Base-by-base conservation (phyloP, 2,329 filamentous ascomycete genomes). In the Beauveria pseudobassiana region DNA sequence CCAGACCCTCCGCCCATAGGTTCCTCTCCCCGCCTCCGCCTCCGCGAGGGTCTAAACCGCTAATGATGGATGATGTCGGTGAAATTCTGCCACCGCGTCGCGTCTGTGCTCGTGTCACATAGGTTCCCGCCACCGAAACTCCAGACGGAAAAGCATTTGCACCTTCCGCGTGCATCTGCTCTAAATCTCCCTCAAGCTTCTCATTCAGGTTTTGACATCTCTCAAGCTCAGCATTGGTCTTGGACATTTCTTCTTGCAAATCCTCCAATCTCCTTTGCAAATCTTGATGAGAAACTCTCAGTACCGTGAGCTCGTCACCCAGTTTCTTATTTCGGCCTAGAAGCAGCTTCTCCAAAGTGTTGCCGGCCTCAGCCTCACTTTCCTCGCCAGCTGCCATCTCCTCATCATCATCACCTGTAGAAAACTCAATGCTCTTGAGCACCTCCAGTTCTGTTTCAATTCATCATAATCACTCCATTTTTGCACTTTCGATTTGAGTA, bases 31-130 rank as follows among this genome's bases (percentile, higher is more conserved):
- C 72, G 53, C 34, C 34, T 16, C 76, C 78, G 48, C 68, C 65
- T 18, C 63, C 79, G 49, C 85, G 82, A 24, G 89, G 87, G 69
- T 96, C 90, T 71, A 97, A 92, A n/a, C 95, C 95, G 63, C 93
- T 97, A 69, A 99, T 98, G 69, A 99, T 98, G 22, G 93, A 98
- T 4, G 93, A 98, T 1, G 95, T 98, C 0, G 95, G 96, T 3
- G 95, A 98, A 18, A 89, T 84, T 55, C 81, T 79, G 46, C 88
- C 85, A 68, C 86, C 85, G 51, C 89, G 83, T 54, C 89, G 83
- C 20, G 84, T 81, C 1, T 82, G 80, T 45, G 79, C 80, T 14
- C 80, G 74, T 2, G 82, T 93, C 57, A 87, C 85, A 72, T 96
- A 96, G 3, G 93, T 98, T 46, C 93, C 93, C 2, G 93, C 93